Evolutionary conservation across 495 filamentous ascomycete genomes (phyloP), one percentile per base, ranked within the genome.

Genomic region (Hypoxylon subgilvum): DNA sequence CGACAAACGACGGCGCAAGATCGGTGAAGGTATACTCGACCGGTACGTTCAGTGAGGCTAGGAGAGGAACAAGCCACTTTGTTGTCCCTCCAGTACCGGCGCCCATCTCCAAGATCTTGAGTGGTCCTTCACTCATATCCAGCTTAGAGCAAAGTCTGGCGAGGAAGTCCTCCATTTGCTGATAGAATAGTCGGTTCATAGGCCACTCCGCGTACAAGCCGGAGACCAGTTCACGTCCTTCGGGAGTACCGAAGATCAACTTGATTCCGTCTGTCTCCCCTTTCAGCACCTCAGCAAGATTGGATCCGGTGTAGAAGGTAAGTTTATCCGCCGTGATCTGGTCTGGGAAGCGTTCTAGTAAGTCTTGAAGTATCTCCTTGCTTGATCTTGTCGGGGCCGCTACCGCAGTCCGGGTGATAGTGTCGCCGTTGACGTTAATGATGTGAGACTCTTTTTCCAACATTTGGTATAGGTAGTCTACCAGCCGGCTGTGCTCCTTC

Each of bases 21-120:
- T 82, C 79, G 0, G 75, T 79, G 53, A 82, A 79, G 0, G 75
- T 82, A 32, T 83, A 85, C 34, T 79, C 70, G 1, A 84, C 68
- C 1, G 73, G 66, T 1, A 77, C 47, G 7, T 60, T 61, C 1
- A 76, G 63, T 0, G 62, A 56, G 1, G 75, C 71, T 9, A 82
- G 52, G 2, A 67, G 40, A 0, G 74, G 68, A 13, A 74, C 52
- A 2, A 73, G 38, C 52, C 62, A 62, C 18, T 51, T 61, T 2
- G 77, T 76, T 1, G 76, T 79, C 1, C 74, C 75, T 16, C 76
- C 76, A 2, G 76, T 78, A 4, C 77, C 78, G 9, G 66, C 77
- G 10, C 77, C 77, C 17, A 80, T 53, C 42, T 80, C 76, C 1
- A 80, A 59, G 30, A 81, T 74, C 13, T 65, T 59, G 9, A 76